A percentile compares a stretch with the other conserved stretches of the same genome.
Evolutionary conservation across 2,329 filamentous ascomycete genomes (phyloP).

Genomic region (Arthrobotrys entomopaga): DNA sequence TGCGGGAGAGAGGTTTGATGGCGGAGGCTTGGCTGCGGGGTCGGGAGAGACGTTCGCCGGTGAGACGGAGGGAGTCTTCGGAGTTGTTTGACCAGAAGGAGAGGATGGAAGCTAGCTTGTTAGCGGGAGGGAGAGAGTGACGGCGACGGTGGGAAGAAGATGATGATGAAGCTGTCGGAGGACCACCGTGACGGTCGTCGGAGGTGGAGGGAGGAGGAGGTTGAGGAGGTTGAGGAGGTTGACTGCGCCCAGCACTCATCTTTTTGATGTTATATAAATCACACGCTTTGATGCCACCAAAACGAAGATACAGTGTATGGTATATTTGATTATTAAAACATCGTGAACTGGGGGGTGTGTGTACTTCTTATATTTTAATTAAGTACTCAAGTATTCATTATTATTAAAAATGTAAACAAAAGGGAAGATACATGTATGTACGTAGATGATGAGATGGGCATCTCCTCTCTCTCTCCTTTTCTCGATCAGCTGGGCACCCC

Average conservation of each 20-base stretch:
- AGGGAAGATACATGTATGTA: too few species aligned
- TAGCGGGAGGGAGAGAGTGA: constrained; percentile 43
- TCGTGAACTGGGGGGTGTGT: too few species aligned
- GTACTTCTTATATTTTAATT: too few species aligned
- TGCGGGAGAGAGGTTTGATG: constrained; percentile 6
- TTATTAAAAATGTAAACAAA: too few species aligned
- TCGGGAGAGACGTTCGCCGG: constrained; percentile 38
- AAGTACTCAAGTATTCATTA: too few species aligned
- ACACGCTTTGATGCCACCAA: too few species aligned
- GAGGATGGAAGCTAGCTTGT: constrained; percentile 50
- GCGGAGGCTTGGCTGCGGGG: constrained; percentile 37
- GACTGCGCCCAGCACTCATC: too few species aligned
- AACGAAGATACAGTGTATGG: too few species aligned
- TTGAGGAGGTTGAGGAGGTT: background rate
- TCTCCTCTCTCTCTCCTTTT: background rate
- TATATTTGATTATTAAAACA: too few species aligned
- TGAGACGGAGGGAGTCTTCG: constrained; percentile 36
- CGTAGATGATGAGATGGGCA: constrained; percentile 20
- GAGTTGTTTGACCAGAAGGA: constrained; percentile 49
- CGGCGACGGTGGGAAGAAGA: constrained; percentile 22
- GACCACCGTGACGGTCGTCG: background rate
- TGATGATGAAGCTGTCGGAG: too few species aligned
- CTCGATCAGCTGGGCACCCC: constrained; percentile 8
- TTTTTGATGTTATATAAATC: too few species aligned
- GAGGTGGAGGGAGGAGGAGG: background rate